Conservation (phyloP, 2,329 filamentous ascomycete species). For the Aspergillus japonicus region DNA sequence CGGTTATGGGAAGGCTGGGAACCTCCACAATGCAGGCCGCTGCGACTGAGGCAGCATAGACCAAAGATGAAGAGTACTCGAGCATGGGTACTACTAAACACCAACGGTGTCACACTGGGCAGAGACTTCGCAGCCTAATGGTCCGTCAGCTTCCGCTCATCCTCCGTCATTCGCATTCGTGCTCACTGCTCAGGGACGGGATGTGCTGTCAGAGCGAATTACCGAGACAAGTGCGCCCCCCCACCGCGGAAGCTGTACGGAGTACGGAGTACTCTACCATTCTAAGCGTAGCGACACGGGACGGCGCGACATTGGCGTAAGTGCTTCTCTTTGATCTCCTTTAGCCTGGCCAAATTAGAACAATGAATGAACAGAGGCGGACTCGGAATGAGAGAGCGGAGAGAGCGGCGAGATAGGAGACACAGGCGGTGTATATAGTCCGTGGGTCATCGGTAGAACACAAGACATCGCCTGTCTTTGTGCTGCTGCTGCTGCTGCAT, state of each 20-base stretch:
- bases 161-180: background rate
- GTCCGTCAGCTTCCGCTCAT: constrained; percentile 1
- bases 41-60: background rate
- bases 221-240: background rate
- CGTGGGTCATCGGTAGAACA: background rate
- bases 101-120: background rate
- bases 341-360: background rate
- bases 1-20: background rate
- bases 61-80: background rate
- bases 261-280: no score
- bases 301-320: constrained; percentile 10
- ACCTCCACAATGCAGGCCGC: background rate
- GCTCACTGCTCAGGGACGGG: background rate
- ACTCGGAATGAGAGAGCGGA: background rate
- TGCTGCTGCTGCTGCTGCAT: background rate
- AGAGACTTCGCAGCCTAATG: background rate
- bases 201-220: background rate
- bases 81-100: background rate
- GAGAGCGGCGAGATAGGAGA: background rate
- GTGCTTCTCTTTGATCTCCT: background rate
- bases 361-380: background rate
- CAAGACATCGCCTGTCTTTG: background rate
- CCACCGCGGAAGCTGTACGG: background rate
- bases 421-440: background rate
- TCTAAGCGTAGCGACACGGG: constrained; percentile 11